A percentile compares a stretch with the other conserved stretches of the same genome.
phyloP scores from a whole-genome alignment of 495 filamentous ascomycete species.

The Glonium stellatum region DNA sequence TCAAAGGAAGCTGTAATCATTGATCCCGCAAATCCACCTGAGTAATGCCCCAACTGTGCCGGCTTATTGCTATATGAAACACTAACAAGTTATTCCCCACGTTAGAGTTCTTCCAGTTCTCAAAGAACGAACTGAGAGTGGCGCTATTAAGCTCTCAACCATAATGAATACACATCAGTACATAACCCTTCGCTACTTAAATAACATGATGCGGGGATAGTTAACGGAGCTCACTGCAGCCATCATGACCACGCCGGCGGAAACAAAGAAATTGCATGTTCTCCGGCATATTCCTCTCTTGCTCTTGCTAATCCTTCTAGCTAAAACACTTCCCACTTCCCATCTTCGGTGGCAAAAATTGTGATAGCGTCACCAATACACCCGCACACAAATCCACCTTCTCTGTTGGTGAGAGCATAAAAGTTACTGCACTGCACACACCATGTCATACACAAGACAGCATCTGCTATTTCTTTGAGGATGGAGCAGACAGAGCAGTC shows the following conservation, averaged over 20 bases:
- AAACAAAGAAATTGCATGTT: conserved; percentile 66
- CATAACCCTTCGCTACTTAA: conserved; percentile 27
- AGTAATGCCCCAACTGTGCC: conserved; percentile 51
- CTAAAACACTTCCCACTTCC: conserved; percentile 59
- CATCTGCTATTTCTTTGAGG: conserved; percentile 86
- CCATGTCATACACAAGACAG: conserved; percentile 98
- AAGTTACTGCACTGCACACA: conserved; percentile 83
- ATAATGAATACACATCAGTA: conserved; percentile 98
- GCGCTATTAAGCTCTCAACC: conserved; percentile 72
- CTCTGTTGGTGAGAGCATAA: conserved; percentile 72
- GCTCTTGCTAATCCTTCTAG: conserved; percentile 39
- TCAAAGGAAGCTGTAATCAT: conserved; percentile 90
- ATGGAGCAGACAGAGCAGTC: conserved; percentile 64
- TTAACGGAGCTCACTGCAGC: conserved; percentile 39
- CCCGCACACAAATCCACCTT: conserved; percentile 70
- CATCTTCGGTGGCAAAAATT: conserved; percentile 84
- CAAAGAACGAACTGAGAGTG: conserved; percentile 59
- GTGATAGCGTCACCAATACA: conserved; percentile 66
- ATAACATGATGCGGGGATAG: neutral
- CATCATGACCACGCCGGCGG: conserved; percentile 95
- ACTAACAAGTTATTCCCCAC: conserved; percentile 2
- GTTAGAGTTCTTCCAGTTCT: conserved; percentile 73
- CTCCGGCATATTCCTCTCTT: neutral
- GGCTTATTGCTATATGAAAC: neutral
- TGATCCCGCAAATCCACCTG: conserved; percentile 85